Evolutionary conservation across 1,139 yeast species (phyloP), one percentile per base, ranked within the genome.

Genomic region (Yamadazyma epiphylla): DNA sequence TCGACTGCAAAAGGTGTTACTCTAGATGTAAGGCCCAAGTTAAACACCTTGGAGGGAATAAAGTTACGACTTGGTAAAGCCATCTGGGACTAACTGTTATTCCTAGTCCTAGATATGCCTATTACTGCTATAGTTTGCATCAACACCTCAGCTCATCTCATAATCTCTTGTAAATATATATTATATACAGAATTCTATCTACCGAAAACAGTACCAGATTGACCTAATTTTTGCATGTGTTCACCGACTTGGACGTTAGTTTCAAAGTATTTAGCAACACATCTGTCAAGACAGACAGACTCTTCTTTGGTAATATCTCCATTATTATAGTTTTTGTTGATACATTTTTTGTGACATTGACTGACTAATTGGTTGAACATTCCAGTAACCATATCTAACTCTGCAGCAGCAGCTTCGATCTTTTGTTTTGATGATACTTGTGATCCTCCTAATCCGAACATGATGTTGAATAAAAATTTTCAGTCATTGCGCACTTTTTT

Each of bases 241-340:
- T 89, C 97, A 46, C 97, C 97, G 43, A 94, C 96, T 66, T 88
- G 85, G 44, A 87, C 94, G 59, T 91, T 91, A 45, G 95, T 88
- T 51, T 88, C 96, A 49, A 94, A 94, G 64, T 91, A 91, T 64
- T 91, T 91, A 50, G 95, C 78, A 41, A 91, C 98, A 68, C 99
- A 91, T 71, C 98, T 81, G 66, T 91, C 99, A 46, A 94, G 74
- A 61, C 99, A 91, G 35, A 86, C 71, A 27, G 91, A 78, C 64
- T 91, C 98, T 51, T 74, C 80, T 69, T 86, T 87, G 64, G 74
- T 74, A 43, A 91, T 70, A 20, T 83, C 94, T 33, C 91, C 84
- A 37, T 86, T 94, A 36, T 60, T 53, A 67, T 89, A 89, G 14
- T 58, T 39, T 44, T 62, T 65, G 51, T 64, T 66, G 55, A 91